Evolutionary conservation across 1,284 basidiomycete genomes (phyloP), one percentile per base, ranked within the genome.

Genomic region (Testicularia cyperi): DNA sequence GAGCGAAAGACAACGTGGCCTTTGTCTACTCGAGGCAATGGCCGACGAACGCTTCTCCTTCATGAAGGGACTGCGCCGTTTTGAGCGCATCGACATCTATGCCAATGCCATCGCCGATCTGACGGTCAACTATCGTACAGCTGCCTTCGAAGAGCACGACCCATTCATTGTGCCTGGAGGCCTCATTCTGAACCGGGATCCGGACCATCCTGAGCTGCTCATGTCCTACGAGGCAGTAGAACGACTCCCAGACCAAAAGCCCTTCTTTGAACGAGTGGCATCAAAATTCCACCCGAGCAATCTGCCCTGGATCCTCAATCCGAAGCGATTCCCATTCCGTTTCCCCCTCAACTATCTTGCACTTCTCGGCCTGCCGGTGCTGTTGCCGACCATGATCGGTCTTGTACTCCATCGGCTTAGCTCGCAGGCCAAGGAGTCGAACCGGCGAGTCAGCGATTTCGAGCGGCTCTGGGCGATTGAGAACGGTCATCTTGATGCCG

Each of bases 81-180:
- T 96, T 76, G 77, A 83, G 20, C 80, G 84, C 27, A 80, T 91
- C 31, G 80, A 84, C 45, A 83, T 96, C 49, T 95, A 90, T 65
- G 91, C 89, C 8, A 94, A 92, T 77, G 83, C 86, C 13, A 61
- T 78, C 4, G 72, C 73, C 38, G 78, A 79, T 38, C 32, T 65
- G 2, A 74, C 72, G 5, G 72, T 74, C 0, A 45, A 64, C n/a
- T 70, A 65, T 25, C 62, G 68, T 1, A 68, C 72, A 0, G 72
- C 63, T 5, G 47, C 44, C 4, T 47, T 68, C 29, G 52, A 61
- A 10, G 20, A 33, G 6, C 37, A 54, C 39, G 70, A 70, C 30
- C 61, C 65, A 0, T 69, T 68, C 22, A 2, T 32, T 6, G 35
- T 52, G 3, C 38, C 44, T 5, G 35, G 36, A 12, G 46, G 36